Evolutionary conservation across 108 stramenopile species (phyloP).

Genomic region (Pseudonitzschia pungens): DNA sequence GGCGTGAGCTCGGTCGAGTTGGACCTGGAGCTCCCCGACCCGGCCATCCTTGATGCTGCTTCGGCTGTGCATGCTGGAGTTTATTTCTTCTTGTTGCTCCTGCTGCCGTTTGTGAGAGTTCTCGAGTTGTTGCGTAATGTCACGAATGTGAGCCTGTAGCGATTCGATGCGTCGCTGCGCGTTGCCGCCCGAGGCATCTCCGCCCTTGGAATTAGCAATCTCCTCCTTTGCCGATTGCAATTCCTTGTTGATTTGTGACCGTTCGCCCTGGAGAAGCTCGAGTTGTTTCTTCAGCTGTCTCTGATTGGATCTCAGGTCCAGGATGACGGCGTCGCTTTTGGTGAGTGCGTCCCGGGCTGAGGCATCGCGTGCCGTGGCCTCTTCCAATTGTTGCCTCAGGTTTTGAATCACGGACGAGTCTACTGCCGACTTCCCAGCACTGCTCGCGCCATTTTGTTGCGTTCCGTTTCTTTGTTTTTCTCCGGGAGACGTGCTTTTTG

Average conservation of each 20-base stretch:
- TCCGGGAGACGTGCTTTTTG: no score
- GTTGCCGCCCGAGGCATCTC: no score
- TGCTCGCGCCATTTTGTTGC: constrained; percentile 18
- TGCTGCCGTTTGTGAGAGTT: background rate
- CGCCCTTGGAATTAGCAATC: background rate
- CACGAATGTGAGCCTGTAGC: background rate
- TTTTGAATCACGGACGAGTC: constrained; percentile 21
- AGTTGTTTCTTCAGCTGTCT: constrained; percentile 47
- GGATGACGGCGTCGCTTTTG: constrained; percentile 53
- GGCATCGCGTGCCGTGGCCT: constrained; percentile 27
- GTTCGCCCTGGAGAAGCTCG: constrained; percentile 28
- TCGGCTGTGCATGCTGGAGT: background rate
- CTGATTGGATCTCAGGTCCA: constrained; percentile 44
- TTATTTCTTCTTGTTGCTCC: background rate
- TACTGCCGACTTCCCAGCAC: constrained; percentile 21
- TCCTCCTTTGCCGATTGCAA: constrained; percentile 5
- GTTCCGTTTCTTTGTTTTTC: background rate
- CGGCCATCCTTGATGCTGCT: constrained; percentile 17
- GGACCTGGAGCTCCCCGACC: constrained; percentile 56
- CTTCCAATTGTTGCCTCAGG: constrained; percentile 41
- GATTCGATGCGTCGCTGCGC: constrained; percentile 1
- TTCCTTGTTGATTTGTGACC: constrained; percentile 1
- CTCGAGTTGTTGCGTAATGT: constrained; percentile 6
- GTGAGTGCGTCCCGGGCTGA: constrained; percentile 42
- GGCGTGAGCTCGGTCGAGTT: constrained; percentile 63